These are phyloP conservation scores for Russula earlei DNA, from an alignment of 768 basidiomycete genomes.

Conservation along the genomic window DNA sequence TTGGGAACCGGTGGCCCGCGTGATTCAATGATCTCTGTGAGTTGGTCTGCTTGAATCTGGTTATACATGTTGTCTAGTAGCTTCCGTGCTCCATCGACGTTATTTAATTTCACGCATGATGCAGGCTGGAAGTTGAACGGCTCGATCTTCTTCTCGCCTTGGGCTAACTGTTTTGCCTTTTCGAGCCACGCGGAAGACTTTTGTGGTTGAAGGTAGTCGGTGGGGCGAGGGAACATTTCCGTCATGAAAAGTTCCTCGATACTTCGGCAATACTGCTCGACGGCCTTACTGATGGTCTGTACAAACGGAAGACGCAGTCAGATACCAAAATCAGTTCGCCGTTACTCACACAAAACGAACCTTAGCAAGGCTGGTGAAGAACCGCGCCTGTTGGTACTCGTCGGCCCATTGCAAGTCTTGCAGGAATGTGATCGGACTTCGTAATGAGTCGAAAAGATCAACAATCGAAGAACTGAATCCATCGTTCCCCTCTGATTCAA, in stretches of 20 bases:
- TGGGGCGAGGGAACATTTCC: slow-evolving; percentile 88
- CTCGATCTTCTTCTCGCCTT: slow-evolving; percentile 85
- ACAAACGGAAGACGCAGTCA: neutral
- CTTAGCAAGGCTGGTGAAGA: slow-evolving; percentile 83
- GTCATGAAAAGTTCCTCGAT: slow-evolving; percentile 84
- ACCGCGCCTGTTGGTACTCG: slow-evolving; percentile 77
- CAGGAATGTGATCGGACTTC: slow-evolving; percentile 82
- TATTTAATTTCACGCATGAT: slow-evolving; percentile 96
- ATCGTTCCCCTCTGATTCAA: slow-evolving; percentile 66
- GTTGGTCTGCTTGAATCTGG: slow-evolving; percentile 82
- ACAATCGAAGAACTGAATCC: slow-evolving; percentile 96
- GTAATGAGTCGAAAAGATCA: slow-evolving; percentile 89
- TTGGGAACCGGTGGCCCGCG: slow-evolving; percentile 61
- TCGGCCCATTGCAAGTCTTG: slow-evolving; percentile 91
- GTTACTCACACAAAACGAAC: slow-evolving; percentile 34
- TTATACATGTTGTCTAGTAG: slow-evolving; percentile 92
- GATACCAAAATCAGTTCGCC: too few relatives aligned
- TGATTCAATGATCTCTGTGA: slow-evolving; percentile 51
- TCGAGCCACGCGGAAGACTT: slow-evolving; percentile 86
- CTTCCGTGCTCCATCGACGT: slow-evolving; percentile 84
- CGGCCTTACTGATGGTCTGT: slow-evolving; percentile 82
- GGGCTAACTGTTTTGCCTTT: slow-evolving; percentile 69
- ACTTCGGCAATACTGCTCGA: slow-evolving; percentile 84
- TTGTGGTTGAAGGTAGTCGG: slow-evolving; percentile 72
- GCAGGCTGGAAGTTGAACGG: slow-evolving; percentile 91